Base-by-base conservation (phyloP, 169 alveolate species). In the Cryptosporidium baileyi region DNA sequence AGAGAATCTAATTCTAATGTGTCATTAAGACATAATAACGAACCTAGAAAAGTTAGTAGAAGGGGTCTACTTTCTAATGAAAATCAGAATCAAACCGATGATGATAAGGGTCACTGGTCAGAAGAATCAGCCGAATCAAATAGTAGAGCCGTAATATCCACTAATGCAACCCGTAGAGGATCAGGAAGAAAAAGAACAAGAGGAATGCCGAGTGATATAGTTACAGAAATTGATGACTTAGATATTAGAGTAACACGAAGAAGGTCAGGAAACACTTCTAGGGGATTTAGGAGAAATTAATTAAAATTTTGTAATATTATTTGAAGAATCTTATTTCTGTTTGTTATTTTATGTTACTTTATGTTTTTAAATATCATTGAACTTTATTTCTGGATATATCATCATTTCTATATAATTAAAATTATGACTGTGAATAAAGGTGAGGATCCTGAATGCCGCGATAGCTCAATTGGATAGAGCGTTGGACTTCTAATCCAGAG, bases 401-500 rank as follows among this genome's bases (percentile, higher is more conserved):
- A n/a, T n/a, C n/a, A n/a, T n/a, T n/a, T n/a, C n/a, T n/a, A n/a
- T n/a, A n/a, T n/a, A n/a, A n/a, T n/a, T n/a, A n/a, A n/a, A n/a
- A n/a, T n/a, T n/a, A n/a, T n/a, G n/a, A n/a, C n/a, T n/a, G n/a
- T n/a, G n/a, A n/a, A n/a, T n/a, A n/a, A n/a, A n/a, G n/a, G n/a
- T n/a, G n/a, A n/a, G n/a, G n/a, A n/a, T n/a, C n/a, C n/a, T n/a
- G 45, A 17, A 5, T 74, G 85, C 85, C 85, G 85, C 85, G 85
- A 28, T 74, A 74, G 85, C 85, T 74, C 85, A 74, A 74, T 74
- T 74, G 85, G 85, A 74, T 51, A 74, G 85, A 74, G 85, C 85
- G 85, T 74, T 74, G 85, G 85, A 74, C 85, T 74, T 74, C 85
- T 74, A 74, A 74, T 74, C 85, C 85, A 74, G 85, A 74, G 85